Conservation (phyloP, 208 protist species). For the Naegleria gruberi region DNA sequence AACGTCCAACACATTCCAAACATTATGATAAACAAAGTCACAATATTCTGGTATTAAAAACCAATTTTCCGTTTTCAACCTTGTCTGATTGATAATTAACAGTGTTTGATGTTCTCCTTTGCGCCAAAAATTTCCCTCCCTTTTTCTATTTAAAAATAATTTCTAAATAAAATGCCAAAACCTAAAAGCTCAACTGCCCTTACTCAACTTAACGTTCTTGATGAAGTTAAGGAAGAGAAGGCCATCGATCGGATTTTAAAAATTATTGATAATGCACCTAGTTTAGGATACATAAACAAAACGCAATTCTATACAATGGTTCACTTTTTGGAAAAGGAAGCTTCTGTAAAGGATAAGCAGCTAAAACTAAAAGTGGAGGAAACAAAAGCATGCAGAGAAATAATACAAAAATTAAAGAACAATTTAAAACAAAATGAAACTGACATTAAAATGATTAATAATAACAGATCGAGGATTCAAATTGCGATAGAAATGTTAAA, state of each 20-base stretch:
- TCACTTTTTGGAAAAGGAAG: background rate
- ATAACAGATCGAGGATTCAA: background rate
- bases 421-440: background rate
- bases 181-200: background rate
- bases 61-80: too few species aligned
- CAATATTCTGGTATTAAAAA: too few species aligned
- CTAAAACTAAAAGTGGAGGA: background rate
- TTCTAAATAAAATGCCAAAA: too few species aligned
- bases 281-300: background rate
- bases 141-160: too few species aligned
- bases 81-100: too few species aligned
- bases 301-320: background rate
- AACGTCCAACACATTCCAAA: too few species aligned
- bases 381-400: conserved; percentile 15
- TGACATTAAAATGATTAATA: background rate
- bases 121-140: too few species aligned
- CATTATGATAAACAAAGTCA: too few species aligned
- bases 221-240: background rate
- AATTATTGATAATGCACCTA: background rate
- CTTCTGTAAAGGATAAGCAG: background rate
- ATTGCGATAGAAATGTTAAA: background rate
- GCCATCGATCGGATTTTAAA: background rate
- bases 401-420: background rate
- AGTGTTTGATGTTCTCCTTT: too few species aligned
- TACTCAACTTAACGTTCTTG: background rate